These are phyloP conservation scores for Xylaria venustula DNA, from an alignment of 495 filamentous ascomycete species.

Conservation along the genomic window DNA sequence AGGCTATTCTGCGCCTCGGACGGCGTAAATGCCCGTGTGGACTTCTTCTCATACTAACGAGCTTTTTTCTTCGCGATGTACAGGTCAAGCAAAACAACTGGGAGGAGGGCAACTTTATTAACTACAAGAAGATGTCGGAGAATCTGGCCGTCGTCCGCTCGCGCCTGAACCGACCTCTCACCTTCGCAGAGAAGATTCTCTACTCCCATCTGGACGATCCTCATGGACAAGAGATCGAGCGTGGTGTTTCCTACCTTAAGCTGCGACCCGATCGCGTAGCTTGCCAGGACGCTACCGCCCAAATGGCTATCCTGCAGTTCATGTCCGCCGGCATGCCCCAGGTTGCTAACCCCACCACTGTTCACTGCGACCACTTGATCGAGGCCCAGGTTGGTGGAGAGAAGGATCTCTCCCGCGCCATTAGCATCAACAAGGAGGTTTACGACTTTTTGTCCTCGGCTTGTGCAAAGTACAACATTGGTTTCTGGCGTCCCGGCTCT, in stretches of 20 bases:
- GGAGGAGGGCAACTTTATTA: conserved; percentile 58
- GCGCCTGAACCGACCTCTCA: conserved; percentile 88
- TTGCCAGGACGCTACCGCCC: conserved; percentile 98
- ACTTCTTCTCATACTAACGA: not conserved
- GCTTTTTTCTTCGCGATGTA: conserved; percentile 19
- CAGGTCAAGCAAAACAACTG: conserved; percentile 57
- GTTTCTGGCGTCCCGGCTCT: conserved; percentile 98
- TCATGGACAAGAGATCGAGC: conserved; percentile 91
- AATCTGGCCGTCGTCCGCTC: conserved; percentile 87
- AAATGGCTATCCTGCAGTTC: conserved; percentile 99
- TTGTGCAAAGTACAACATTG: conserved; percentile 99
- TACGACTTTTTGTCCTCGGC: conserved; percentile 95
- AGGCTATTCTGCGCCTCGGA: conserved; percentile 5
- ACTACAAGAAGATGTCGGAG: conserved; percentile 93
- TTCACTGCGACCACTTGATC: conserved; percentile 99
- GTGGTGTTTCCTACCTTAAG: conserved; percentile 91
- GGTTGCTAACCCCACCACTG: conserved; percentile 91
- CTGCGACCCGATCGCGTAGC: conserved; percentile 96
- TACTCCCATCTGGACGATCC: conserved; percentile 99
- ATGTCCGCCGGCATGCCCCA: conserved; percentile 97
- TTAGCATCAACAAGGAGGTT: conserved; percentile 98
- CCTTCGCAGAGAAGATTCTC: conserved; percentile 96
- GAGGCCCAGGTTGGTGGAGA: conserved; percentile 93
- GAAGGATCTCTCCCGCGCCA: conserved; percentile 90
- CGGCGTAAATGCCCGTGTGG: not conserved